Evolutionary conservation across 257 asterid species (phyloP).

Genomic region (Fraxinus quadrangulata): DNA sequence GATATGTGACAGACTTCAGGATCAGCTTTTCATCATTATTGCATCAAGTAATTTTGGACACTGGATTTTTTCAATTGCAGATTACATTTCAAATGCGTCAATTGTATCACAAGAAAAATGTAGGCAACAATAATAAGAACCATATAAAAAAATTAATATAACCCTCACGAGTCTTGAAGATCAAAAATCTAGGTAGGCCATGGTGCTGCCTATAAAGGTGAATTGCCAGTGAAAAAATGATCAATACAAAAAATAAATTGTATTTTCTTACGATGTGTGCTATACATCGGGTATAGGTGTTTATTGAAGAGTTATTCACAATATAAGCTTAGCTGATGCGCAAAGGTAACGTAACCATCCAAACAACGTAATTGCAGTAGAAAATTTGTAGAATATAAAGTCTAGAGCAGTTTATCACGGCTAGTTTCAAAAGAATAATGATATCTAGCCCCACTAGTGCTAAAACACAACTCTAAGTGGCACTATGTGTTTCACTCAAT

Average conservation of each 20-base stretch:
- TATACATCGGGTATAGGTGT: background rate
- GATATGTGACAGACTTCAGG: background rate
- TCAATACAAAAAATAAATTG: background rate
- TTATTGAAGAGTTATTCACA: background rate
- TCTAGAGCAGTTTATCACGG: constrained; percentile 7
- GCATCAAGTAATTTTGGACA: background rate
- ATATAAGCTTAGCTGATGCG: background rate
- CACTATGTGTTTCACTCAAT: no score
- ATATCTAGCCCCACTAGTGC: no score
- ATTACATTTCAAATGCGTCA: background rate
- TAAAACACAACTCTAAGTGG: no score
- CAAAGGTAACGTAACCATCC: background rate
- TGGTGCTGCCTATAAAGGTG: background rate
- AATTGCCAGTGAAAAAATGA: background rate
- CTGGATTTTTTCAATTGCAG: background rate
- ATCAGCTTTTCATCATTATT: constrained; percentile 5
- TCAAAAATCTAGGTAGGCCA: background rate
- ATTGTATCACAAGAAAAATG: background rate
- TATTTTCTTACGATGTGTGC: background rate
- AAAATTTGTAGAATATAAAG: background rate
- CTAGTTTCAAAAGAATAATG: background rate
- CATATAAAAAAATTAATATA: background rate
- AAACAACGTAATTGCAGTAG: constrained; percentile 3
- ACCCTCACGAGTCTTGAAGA: background rate
- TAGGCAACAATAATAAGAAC: background rate